Percentiles rank a stretch among this genome's conserved stretches.
Evolutionary conservation across 2,329 filamentous ascomycete genomes (phyloP).

Genomic region (Eutypa lata): DNA sequence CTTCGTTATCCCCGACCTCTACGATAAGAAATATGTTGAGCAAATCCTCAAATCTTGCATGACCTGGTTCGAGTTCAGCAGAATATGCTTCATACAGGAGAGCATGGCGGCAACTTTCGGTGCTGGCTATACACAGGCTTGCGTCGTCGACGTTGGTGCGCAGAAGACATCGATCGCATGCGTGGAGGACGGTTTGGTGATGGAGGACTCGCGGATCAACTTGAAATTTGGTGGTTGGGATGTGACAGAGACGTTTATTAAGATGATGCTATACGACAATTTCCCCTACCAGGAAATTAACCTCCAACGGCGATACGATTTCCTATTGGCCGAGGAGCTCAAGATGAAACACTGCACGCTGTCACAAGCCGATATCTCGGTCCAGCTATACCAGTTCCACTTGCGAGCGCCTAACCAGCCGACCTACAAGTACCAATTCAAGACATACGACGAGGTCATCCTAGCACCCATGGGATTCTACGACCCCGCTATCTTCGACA

Average conservation of each 20-base stretch:
- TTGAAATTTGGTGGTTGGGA: slow-evolving; percentile 91
- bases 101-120: slow-evolving; percentile 93
- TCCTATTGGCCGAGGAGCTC: slow-evolving; percentile 87
- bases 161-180: slow-evolving; percentile 98
- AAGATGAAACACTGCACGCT: slow-evolving; percentile 93
- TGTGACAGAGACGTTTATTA: slow-evolving; percentile 90
- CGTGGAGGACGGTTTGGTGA: slow-evolving; percentile 91
- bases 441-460: slow-evolving; percentile 94
- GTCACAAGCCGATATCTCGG: slow-evolving; percentile 83
- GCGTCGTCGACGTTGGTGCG: slow-evolving; percentile 92
- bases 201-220: slow-evolving; percentile 93
- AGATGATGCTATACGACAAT: slow-evolving; percentile 96
- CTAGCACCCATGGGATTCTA: slow-evolving; percentile 96
- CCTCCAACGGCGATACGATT: slow-evolving; percentile 84
- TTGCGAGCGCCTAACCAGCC: slow-evolving; percentile 83
- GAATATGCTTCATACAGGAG: slow-evolving; percentile 93
- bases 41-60: slow-evolving; percentile 81
- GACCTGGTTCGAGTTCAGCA: slow-evolving; percentile 83
- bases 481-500: slow-evolving; percentile 82
- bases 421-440: slow-evolving; percentile 91
- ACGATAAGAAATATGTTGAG: slow-evolving; percentile 90
- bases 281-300: slow-evolving; percentile 97
- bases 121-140: slow-evolving; percentile 88
- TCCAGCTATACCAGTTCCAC: slow-evolving; percentile 87
- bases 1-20: slow-evolving; percentile 95